These are phyloP conservation scores for Phanerochaete sordida DNA, from an alignment of 768 basidiomycete species.

Conservation along the genomic window DNA sequence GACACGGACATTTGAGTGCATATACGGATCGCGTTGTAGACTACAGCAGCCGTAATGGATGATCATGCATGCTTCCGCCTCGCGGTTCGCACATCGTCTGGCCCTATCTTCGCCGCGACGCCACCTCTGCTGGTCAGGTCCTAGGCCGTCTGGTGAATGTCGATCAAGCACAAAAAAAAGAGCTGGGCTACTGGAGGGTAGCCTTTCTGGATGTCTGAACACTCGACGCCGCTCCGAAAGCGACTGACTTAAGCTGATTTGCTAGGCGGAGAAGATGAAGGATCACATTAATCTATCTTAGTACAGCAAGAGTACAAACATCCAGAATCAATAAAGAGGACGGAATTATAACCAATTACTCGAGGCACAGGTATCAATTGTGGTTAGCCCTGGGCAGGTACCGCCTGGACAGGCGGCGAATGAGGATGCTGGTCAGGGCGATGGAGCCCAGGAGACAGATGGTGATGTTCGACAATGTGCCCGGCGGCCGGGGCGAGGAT, in stretches of 20 bases:
- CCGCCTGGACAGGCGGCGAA: no score
- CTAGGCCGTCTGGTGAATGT: no score
- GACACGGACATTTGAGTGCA: not conserved
- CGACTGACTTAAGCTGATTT: no score
- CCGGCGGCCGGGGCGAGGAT: not conserved
- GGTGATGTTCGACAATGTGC: not conserved
- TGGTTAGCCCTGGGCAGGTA: not conserved
- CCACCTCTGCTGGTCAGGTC: no score
- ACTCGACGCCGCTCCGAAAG: no score
- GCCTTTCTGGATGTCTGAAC: no score
- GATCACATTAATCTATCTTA: not conserved
- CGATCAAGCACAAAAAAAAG: no score
- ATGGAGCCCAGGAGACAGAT: not conserved
- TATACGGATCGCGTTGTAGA: not conserved
- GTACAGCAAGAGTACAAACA: not conserved
- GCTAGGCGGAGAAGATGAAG: no score
- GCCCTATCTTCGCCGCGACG: no score
- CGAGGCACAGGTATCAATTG: not conserved
- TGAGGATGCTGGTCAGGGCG: not conserved
- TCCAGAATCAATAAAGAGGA: not conserved
- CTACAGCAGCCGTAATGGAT: not conserved
- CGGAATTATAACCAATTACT: not conserved
- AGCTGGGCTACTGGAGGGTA: no score
- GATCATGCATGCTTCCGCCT: not conserved
- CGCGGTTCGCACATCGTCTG: not conserved